Evolutionary conservation across 169 alveolate species (phyloP).

Genomic region (Plasmodium reichenowi): DNA sequence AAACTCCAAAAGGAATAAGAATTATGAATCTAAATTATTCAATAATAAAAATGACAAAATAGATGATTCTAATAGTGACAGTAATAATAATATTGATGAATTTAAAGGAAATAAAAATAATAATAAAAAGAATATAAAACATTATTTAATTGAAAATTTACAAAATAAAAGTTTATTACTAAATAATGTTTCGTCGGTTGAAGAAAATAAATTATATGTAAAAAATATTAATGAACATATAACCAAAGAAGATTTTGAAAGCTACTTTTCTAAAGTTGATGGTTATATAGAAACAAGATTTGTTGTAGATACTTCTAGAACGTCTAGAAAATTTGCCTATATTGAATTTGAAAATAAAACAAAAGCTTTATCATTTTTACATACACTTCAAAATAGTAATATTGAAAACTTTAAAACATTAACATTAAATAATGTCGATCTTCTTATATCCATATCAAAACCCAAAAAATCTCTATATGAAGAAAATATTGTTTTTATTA

Average conservation of each 20-base stretch:
- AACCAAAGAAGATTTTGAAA: slow-evolving; percentile 18
- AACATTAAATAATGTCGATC: neutral
- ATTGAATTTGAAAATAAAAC: slow-evolving; percentile 80
- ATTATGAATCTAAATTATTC: no score
- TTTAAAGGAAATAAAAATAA: neutral
- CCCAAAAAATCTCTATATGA: slow-evolving; percentile 81
- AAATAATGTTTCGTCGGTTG: slow-evolving; percentile 10
- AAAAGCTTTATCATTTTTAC: slow-evolving; percentile 71
- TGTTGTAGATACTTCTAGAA: slow-evolving; percentile 9
- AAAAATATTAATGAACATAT: slow-evolving; percentile 38
- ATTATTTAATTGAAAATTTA: slow-evolving; percentile 27
- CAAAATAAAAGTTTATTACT: slow-evolving; percentile 15
- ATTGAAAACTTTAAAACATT: slow-evolving; percentile 37
- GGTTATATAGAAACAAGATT: slow-evolving; percentile 64
- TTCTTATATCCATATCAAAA: slow-evolving; percentile 68
- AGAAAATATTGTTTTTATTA: slow-evolving; percentile 81
- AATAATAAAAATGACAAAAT: neutral
- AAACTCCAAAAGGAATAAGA: neutral
- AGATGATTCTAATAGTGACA: neutral
- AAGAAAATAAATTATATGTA: slow-evolving; percentile 54
- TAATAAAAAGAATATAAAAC: neutral
- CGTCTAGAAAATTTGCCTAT: slow-evolving; percentile 49
- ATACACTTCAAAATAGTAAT: slow-evolving; percentile 30
- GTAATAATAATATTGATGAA: neutral
- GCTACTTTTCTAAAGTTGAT: slow-evolving; percentile 10